A percentile compares a stretch with the other conserved stretches of the same genome.
Evolutionary conservation across 805 yeast genomes (phyloP).

Genomic region (Sungouiella thailandica): DNA sequence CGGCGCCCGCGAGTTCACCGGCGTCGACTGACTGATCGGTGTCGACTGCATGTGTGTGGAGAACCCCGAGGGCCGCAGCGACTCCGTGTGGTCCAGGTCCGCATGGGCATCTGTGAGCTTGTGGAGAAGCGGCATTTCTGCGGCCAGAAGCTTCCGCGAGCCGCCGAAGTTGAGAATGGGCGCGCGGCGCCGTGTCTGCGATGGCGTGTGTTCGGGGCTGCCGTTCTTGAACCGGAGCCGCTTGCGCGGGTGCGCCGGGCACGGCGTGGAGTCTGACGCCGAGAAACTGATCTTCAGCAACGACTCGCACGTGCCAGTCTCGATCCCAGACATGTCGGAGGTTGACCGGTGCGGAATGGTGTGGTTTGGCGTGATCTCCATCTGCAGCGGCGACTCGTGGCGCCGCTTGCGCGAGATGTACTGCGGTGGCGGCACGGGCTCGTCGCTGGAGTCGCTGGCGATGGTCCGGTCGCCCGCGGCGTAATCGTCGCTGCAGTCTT

Average conservation of each 20-base stretch:
- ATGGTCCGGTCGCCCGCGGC: slow-evolving; percentile 27
- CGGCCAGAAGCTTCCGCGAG: slow-evolving; percentile 23
- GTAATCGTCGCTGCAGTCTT: slow-evolving; percentile 5
- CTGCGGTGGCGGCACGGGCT: slow-evolving; percentile 12
- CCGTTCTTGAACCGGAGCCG: slow-evolving; percentile 27
- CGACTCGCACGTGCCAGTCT: no score
- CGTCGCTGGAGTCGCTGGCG: slow-evolving; percentile 12
- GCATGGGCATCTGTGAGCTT: slow-evolving; percentile 9
- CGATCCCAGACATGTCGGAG: no score
- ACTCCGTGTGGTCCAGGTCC: slow-evolving; percentile 1
- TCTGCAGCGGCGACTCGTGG: slow-evolving; percentile 21
- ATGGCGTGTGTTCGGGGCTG: slow-evolving; percentile 16
- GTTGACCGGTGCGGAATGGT: slow-evolving; percentile 11
- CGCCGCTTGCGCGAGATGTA: slow-evolving; percentile 24
- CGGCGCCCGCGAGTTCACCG: slow-evolving; percentile 35
- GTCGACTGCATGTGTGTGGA: slow-evolving; percentile 15
- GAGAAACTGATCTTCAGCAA: slow-evolving; percentile 24
- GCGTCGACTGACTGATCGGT: slow-evolving; percentile 40
- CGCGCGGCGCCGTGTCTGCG: slow-evolving; percentile 15
- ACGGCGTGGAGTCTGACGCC: slow-evolving; percentile 40
- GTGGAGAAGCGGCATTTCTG: slow-evolving; percentile 17
- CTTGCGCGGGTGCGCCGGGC: slow-evolving; percentile 40
- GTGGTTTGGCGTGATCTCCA: slow-evolving; percentile 21
- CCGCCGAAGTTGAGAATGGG: slow-evolving; percentile 27
- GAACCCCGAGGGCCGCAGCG: no score